A percentile compares a stretch with the other conserved stretches of the same genome.
These are phyloP conservation scores for Hypoxylon rickii DNA, from an alignment of 495 filamentous ascomycete species.

Conservation along the genomic window DNA sequence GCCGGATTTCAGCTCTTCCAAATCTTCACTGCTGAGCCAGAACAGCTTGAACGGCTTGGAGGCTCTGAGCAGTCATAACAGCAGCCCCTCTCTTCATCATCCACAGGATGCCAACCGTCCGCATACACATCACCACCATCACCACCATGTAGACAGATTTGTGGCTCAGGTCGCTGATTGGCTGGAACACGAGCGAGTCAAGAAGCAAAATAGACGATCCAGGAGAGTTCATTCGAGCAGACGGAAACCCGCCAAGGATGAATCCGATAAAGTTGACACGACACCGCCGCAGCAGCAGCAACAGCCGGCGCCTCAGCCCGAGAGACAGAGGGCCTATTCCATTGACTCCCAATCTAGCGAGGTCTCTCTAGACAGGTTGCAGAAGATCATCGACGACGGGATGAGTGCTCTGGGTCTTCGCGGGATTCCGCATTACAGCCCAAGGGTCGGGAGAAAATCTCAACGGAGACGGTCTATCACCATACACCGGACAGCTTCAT, in stretches of 20 bases:
- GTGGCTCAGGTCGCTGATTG: slow-evolving; percentile 76
- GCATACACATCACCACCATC: slow-evolving; percentile 32
- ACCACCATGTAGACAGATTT: slow-evolving; percentile 54
- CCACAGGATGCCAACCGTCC: slow-evolving; percentile 35
- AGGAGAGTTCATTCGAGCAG: slow-evolving; percentile 39
- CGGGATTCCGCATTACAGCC: slow-evolving; percentile 41
- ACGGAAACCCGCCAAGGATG: slow-evolving; percentile 35
- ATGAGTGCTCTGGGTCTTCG: slow-evolving; percentile 52
- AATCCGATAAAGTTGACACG: slow-evolving; percentile 17
- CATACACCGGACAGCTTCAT: slow-evolving; percentile 55
- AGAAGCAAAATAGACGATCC: slow-evolving; percentile 58
- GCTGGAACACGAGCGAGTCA: slow-evolving; percentile 76
- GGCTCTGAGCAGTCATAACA: slow-evolving; percentile 26
- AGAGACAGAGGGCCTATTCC: slow-evolving; percentile 43
- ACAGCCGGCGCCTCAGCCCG: background rate
- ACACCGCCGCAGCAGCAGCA: slow-evolving; percentile 8
- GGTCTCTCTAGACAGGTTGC: slow-evolving; percentile 68
- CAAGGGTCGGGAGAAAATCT: slow-evolving; percentile 39
- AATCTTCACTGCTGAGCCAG: slow-evolving; percentile 45
- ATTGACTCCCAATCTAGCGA: slow-evolving; percentile 61
- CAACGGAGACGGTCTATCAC: slow-evolving; percentile 41
- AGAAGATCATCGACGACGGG: slow-evolving; percentile 69
- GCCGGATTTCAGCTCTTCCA: slow-evolving; percentile 39
- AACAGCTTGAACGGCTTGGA: slow-evolving; percentile 39
- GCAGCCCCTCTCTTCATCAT: slow-evolving; percentile 20